Base-by-base conservation (phyloP, 2,329 filamentous ascomycete species). In the Cladophialophora carrionii region DNA sequence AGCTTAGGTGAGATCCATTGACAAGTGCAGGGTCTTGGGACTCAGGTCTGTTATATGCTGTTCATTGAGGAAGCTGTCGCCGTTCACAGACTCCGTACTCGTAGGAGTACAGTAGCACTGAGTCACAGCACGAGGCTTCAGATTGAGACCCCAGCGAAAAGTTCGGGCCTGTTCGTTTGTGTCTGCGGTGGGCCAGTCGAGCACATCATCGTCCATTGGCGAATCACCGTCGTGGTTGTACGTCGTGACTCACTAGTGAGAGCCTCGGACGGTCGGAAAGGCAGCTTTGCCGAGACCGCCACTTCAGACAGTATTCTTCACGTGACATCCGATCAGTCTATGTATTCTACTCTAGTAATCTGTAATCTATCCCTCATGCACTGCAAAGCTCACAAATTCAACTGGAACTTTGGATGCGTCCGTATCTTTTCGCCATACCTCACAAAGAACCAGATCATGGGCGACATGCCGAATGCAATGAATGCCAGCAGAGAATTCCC, bases 401-500 rank as follows among this genome's bases (percentile, higher is more conserved):
- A 51, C 52, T 70, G 68, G 60, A 75, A 75, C 48, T 57, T 70
- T 12, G 72, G 73, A 64, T 74, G 75, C 1, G 70, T 76, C 52
- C 76, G 66, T 17, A 77, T 74, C 31, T 70, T 71, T 60, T 76
- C 75, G 4, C 77, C 77, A 61, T 75, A 78, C 12, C 72, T 60
- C 55, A 72, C 75, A 56, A 79, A 77, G 0, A 77, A 22, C 12
- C 76, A 66, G 0, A 77, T 76, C 10, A 79, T 69, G 0, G 76
- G 77, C n/a, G 72, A 83, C 48, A 88, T 71, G 0, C 72, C 82
- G 4, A 88, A 70, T 0, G 81, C 82, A 26, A 87, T 75, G 61
- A 87, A 83, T 70, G 83, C 83, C 73, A 89, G 68, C 75, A 87
- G 72, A 74, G 78, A 79, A 61, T 82, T 83, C 0, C 82, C 82